Evolutionary conservation across 371 early-diverging fungal genomes (phyloP).

Genomic region (Lichtheimia ramosa): DNA sequence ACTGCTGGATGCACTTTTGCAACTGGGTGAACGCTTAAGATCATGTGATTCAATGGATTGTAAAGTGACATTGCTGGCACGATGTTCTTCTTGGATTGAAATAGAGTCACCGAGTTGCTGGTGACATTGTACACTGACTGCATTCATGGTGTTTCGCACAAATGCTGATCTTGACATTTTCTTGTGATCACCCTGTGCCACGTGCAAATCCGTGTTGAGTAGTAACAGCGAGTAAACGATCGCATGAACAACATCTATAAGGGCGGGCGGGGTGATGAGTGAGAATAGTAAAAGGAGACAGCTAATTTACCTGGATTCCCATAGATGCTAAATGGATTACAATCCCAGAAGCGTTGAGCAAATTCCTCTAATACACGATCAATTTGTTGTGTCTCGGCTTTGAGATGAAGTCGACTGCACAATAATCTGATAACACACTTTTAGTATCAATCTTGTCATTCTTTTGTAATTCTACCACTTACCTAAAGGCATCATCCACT

Average conservation of each 20-base stretch:
- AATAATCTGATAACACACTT: constrained; percentile 26
- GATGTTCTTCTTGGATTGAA: constrained; percentile 6
- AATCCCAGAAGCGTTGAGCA: constrained; percentile 79
- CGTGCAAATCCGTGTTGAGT: constrained; percentile 91
- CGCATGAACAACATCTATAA: constrained; percentile 78
- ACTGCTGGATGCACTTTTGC: constrained; percentile 11
- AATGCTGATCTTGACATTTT: constrained; percentile 65
- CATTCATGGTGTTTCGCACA: constrained; percentile 60
- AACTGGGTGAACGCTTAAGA: constrained; percentile 18
- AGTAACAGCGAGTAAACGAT: constrained; percentile 84
- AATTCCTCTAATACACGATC: constrained; percentile 84
- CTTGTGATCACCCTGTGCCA: constrained; percentile 70
- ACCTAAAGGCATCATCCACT: constrained; percentile 82
- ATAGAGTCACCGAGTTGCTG: constrained; percentile 5
- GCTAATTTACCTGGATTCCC: constrained; percentile 43
- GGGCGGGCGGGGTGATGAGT: not conserved
- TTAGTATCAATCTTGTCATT: not conserved
- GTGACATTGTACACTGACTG: constrained; percentile 43
- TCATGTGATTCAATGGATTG: constrained; percentile 11
- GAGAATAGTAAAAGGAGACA: not conserved
- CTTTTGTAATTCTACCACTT: not conserved
- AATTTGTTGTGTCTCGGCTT: constrained; percentile 90
- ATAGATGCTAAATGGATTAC: constrained; percentile 65
- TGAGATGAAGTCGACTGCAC: constrained; percentile 76
- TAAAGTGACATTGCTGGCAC: constrained; percentile 18